These are phyloP conservation scores for Tephrocybe sp. DNA, from an alignment of 768 basidiomycete genomes.

Conservation along the genomic window DNA sequence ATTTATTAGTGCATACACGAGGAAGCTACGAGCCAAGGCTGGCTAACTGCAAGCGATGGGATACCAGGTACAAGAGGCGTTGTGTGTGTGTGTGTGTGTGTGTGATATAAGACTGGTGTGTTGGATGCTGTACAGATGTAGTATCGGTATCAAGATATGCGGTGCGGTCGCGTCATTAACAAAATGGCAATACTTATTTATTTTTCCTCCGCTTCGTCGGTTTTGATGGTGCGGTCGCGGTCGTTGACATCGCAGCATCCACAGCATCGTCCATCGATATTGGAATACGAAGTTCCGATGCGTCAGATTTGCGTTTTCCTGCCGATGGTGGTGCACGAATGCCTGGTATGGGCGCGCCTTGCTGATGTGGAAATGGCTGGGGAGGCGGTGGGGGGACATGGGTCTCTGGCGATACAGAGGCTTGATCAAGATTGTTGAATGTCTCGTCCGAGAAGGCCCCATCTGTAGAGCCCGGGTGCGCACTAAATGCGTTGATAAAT, in stretches of 20 bases:
- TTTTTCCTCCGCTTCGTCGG: slow-evolving; percentile 19
- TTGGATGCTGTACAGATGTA: not conserved
- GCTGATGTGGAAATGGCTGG: slow-evolving; percentile 1
- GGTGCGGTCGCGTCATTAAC: too few relatives aligned
- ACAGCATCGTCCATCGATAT: not conserved
- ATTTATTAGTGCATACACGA: too few relatives aligned
- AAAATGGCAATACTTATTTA: slow-evolving; percentile 11
- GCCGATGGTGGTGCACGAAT: slow-evolving; percentile 4
- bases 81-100: too few relatives aligned
- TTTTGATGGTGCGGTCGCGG: not conserved
- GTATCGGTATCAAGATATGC: not conserved
- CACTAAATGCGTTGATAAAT: not conserved
- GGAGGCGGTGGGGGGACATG: not conserved
- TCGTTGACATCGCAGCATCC: not conserved
- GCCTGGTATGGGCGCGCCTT: slow-evolving; percentile 13
- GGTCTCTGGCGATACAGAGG: not conserved
- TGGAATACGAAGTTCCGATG: slow-evolving; percentile 6
- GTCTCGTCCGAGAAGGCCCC: slow-evolving; percentile 8
- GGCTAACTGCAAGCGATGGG: too few relatives aligned
- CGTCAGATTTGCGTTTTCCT: slow-evolving; percentile 19
- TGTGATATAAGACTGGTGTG: too few relatives aligned
- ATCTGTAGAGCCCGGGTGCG: not conserved
- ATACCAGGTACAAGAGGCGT: too few relatives aligned
- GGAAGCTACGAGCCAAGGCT: too few relatives aligned
- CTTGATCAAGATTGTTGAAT: slow-evolving; percentile 6